Evolutionary conservation across 73 alveolate genomes (phyloP).

Genomic region (Stentor roeselii): DNA sequence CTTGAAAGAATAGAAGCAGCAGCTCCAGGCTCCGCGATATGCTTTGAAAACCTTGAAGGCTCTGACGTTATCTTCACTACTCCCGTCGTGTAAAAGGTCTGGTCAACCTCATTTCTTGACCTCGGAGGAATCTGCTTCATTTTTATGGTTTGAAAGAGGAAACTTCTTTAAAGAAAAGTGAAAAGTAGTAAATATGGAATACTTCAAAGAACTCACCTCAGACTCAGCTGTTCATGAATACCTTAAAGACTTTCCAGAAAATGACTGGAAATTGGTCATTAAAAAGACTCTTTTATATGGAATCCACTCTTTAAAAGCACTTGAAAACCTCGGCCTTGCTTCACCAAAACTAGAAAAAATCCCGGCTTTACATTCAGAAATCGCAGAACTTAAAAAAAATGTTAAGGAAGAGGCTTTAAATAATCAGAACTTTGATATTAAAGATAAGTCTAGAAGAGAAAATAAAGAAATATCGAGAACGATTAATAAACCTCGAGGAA

Average conservation of each 20-base stretch:
- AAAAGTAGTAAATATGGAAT: neutral
- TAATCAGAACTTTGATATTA: too few relatives aligned
- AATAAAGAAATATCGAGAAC: neutral
- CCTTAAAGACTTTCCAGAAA: constrained; percentile 11
- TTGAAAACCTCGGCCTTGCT: neutral
- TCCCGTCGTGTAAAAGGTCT: neutral
- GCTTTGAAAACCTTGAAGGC: neutral
- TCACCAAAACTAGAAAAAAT: constrained; percentile 2
- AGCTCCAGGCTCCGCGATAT: neutral
- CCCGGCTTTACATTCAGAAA: neutral
- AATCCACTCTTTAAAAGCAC: constrained; percentile 15
- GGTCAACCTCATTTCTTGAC: neutral
- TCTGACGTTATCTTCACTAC: neutral
- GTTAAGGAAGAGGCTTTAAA: neutral
- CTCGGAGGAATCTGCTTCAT: neutral
- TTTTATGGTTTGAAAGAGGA: too few relatives aligned
- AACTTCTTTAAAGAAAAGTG: neutral
- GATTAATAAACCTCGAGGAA: too few relatives aligned
- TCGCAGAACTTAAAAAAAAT: neutral
- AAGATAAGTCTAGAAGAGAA: too few relatives aligned
- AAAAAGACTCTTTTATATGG: constrained; percentile 16
- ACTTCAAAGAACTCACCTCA: neutral
- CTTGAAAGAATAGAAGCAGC: neutral
- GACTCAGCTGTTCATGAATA: neutral
- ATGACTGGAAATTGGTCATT: constrained; percentile 14